phyloP scores from a whole-genome alignment of 169 alveolate genomes.

The Babesia caballi region DNA sequence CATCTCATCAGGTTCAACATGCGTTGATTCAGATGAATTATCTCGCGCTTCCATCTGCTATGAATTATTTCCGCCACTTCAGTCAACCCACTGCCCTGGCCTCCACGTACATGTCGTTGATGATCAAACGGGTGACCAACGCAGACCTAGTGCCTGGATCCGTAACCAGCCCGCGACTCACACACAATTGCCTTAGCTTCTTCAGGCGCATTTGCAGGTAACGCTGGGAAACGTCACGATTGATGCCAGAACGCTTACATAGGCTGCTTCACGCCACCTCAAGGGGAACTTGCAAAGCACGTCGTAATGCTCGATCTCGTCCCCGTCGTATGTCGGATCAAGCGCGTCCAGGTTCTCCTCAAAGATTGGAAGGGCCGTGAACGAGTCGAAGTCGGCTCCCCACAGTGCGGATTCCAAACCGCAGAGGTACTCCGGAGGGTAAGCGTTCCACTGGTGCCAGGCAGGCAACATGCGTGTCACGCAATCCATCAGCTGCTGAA shows the following conservation, averaged over 20 bases:
- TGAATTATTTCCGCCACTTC: too few species aligned
- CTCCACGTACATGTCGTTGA: slow-evolving; percentile 34
- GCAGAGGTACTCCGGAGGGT: slow-evolving; percentile 25
- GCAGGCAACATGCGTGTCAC: slow-evolving; percentile 7
- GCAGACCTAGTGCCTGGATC: slow-evolving; percentile 8
- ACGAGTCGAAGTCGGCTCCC: slow-evolving; percentile 28
- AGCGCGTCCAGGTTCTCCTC: background rate
- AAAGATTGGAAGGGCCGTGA: slow-evolving; percentile 1
- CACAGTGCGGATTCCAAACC: slow-evolving; percentile 48
- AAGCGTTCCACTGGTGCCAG: slow-evolving; percentile 59
- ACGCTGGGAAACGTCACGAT: background rate
- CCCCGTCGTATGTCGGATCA: slow-evolving; percentile 30
- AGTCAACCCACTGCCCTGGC: slow-evolving; percentile 6
- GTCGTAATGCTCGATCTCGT: slow-evolving; percentile 18
- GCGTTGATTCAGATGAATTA: background rate
- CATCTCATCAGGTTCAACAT: background rate
- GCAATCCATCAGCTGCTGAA: slow-evolving; percentile 35
- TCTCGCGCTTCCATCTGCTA: background rate
- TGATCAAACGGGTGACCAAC: slow-evolving; percentile 29
- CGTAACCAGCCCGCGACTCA: slow-evolving; percentile 28
- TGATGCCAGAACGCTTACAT: slow-evolving; percentile 11
- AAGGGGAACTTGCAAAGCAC: slow-evolving; percentile 34
- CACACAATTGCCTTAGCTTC: slow-evolving; percentile 29
- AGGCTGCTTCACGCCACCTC: slow-evolving; percentile 39
- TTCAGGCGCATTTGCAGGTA: slow-evolving; percentile 35